Evolutionary conservation across 2,329 filamentous ascomycete species (phyloP), one percentile per base, ranked within the genome.

Genomic region (Decorospora gaudefroyi): DNA sequence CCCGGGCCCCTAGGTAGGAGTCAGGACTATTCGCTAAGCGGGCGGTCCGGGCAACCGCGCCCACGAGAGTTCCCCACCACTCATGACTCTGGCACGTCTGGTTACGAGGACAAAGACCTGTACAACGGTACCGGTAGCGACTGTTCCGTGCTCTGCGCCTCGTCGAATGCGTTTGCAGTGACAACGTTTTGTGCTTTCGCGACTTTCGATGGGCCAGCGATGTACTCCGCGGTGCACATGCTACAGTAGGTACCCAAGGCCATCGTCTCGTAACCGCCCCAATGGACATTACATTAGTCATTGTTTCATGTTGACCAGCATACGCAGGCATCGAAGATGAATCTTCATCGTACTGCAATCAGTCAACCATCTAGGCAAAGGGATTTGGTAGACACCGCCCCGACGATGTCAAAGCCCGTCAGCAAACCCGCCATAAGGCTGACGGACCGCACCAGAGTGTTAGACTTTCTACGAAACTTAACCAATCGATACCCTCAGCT

Each of bases 401-500:
- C 35, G 31, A 51, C 32, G 39, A 35, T 36, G 33, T 26, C 16
- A 18, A 38, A 34, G 35, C 36, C 37, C 37, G 33, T 52, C 39
- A 61, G 45, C 47, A 42, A 42, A 50, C 48, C 34, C 27, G 15
- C 25, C 42, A 36, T 40, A 32, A 52, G 51, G 53, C 45, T 47
- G 42, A 48, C 37, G 36, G 31, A 11, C 27, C 22, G 18, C 28
- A 51, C 38, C 28, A 42, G 31, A 35, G 23, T 48, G 49, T 40
- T 29, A 28, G 40, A 13, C 22, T 17, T 33, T 23, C 26, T 28
- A n/a, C 5, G 2, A 1, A 43, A 29, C 5, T 27, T 21, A 22
- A 7, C 53, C 55, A 59, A 55, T 55, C 39, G 37, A 46, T 53
- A 50, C 41, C 35, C 32, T 33, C 46, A 37, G 42, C 30, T 31